These are phyloP conservation scores for Protea cynaroides DNA, from an alignment of 164 flowering plant species.

Conservation along the genomic window DNA sequence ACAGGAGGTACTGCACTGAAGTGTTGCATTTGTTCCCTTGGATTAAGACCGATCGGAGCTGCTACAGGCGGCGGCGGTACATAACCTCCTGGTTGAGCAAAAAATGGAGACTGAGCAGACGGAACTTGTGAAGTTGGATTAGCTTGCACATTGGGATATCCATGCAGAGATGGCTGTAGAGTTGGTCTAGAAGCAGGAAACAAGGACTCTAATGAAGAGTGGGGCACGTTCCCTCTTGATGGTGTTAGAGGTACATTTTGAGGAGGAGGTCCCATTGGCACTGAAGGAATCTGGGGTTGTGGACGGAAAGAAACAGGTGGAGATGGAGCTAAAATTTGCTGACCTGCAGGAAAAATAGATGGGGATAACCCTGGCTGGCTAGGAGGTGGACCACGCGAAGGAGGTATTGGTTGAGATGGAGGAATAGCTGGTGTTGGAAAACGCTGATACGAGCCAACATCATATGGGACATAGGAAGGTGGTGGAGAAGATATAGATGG, in stretches of 20 bases:
- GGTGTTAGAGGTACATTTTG: constrained; percentile 25
- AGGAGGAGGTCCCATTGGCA: constrained; percentile 61
- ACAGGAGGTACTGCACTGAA: constrained; percentile 50
- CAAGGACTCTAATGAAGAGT: constrained; percentile 29
- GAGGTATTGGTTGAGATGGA: constrained; percentile 31
- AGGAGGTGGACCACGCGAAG: constrained; percentile 26
- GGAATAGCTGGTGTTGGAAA: constrained; percentile 37
- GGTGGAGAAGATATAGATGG: constrained; percentile 37
- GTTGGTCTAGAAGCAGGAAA: constrained; percentile 30
- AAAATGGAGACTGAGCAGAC: constrained; percentile 30
- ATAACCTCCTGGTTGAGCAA: constrained; percentile 50
- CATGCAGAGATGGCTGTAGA: constrained; percentile 43
- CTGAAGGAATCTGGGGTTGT: constrained; percentile 35
- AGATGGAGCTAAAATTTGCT: constrained; percentile 29
- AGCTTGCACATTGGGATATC: constrained; percentile 45
- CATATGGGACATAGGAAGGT: constrained; percentile 34
- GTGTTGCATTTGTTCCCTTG: constrained; percentile 44
- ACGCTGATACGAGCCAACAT: constrained; percentile 38
- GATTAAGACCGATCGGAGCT: constrained; percentile 27
- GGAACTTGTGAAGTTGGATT: constrained; percentile 35
- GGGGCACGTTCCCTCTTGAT: constrained; percentile 26
- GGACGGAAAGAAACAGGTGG: constrained; percentile 33
- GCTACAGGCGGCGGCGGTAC: constrained; percentile 35
- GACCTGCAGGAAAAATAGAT: constrained; percentile 35
- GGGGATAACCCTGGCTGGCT: constrained; percentile 34